These are phyloP conservation scores for Trypanosoma conorhini DNA, from an alignment of 208 protist species.

Conservation along the genomic window DNA sequence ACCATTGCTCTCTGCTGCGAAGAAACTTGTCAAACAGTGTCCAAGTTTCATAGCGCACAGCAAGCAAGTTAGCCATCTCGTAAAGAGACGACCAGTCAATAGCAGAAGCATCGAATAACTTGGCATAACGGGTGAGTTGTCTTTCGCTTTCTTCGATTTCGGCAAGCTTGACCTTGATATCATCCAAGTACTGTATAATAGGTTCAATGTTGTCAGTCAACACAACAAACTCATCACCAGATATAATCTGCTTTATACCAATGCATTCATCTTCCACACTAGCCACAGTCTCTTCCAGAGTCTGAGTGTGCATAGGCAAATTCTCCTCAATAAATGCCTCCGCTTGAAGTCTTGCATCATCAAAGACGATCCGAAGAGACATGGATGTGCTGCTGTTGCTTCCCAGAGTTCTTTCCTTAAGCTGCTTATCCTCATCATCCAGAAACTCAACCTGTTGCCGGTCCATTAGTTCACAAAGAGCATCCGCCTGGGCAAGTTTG, in stretches of 20 bases:
- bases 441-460: constrained; percentile 86
- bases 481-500: constrained; percentile 77
- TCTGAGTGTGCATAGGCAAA: constrained; percentile 68
- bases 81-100: constrained; percentile 85
- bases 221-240: constrained; percentile 83
- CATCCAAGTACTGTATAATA: constrained; percentile 83
- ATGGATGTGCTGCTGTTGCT: constrained; percentile 55
- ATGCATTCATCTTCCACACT: constrained; percentile 88
- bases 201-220: constrained; percentile 82
- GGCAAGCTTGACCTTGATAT: constrained; percentile 73
- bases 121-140: constrained; percentile 81
- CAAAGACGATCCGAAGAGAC: constrained; percentile 83
- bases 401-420: constrained; percentile 88
- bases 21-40: constrained; percentile 78
- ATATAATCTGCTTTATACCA: constrained; percentile 82
- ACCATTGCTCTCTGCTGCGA: constrained; percentile 85
- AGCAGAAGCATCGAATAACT: constrained; percentile 74
- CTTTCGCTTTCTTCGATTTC: constrained; percentile 71
- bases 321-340: constrained; percentile 91
- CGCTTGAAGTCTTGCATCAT: constrained; percentile 78
- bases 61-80: constrained; percentile 58
- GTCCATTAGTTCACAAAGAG: constrained; percentile 91
- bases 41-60: constrained; percentile 83
- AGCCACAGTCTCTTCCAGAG: constrained; percentile 65
- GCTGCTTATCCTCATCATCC: constrained; percentile 89